Base-by-base conservation (phyloP, 306 rosid species). In the Bauhinia variegata region DNA sequence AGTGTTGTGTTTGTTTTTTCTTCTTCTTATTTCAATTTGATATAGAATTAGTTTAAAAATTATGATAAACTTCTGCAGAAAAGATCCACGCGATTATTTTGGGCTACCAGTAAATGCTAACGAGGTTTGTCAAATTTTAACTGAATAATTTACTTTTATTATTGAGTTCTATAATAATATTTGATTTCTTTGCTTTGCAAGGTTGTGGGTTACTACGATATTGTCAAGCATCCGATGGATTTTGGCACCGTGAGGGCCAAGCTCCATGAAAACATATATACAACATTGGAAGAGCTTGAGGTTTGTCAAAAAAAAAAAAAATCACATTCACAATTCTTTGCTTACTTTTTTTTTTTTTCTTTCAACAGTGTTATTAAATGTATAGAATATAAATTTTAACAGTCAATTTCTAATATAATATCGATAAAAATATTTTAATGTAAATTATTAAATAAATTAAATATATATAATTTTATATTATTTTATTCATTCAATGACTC, bases 221-320 rank as follows among this genome's bases (percentile, higher is more conserved):
- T 60, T 28, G 31, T 49, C 14, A 71, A 60, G 61, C 53, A 60
- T 46, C 68, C 76, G 14, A 71, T 71, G 76, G 62, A 71, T 32
- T 51, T 71, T 6, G 62, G 23, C 17, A 71, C 68, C 6, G 51
- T 71, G 68, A 50, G 68, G 37, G 69, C 68, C 33, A 71, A 60
- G 51, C 23, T 60, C 17, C 60, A 71, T 7, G 62, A 71, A 34
- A 47, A n/a, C 31, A 23, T 39, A 46, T 60, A 71, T 30, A 39
- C 54, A 39, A 51, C 5, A 42, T 10, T 71, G 8, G 54, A 50
- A 10, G 43, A 37, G 4, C 48, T 70, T 42, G 12, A 71, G 68
- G 76, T 71, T 70, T 59, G 59, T 12, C 28, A 23, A 23, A 23
- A 23, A 34, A 49, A 51, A 33, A 12, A 23, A 23, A 23, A 23